Conservation (phyloP, 2,329 filamentous ascomycete species). For the Aspergillus fischeri region DNA sequence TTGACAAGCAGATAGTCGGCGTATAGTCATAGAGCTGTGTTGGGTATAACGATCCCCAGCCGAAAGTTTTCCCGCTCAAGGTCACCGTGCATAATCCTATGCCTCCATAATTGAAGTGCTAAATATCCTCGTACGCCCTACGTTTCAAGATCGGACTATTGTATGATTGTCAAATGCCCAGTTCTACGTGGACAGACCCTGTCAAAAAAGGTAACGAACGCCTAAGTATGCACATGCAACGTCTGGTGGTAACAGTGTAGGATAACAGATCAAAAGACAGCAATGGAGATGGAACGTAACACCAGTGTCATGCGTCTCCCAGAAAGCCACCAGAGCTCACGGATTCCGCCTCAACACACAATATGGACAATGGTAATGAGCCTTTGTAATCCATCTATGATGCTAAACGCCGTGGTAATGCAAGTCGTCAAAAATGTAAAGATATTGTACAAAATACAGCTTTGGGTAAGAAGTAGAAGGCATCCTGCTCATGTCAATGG, state of each 20-base stretch:
- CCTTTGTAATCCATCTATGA: conserved; percentile 8
- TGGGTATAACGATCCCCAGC: neutral
- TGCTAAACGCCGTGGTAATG: conserved; percentile 19
- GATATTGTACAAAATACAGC: conserved; percentile 16
- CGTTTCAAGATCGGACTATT: neutral
- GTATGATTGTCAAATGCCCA: neutral
- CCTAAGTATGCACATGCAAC: conserved; percentile 1
- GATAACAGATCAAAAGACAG: neutral
- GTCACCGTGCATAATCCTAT: too few species aligned
- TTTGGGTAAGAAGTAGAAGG: conserved; percentile 10
- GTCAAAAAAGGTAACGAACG: neutral
- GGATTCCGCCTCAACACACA: conserved; percentile 7
- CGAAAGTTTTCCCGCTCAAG: neutral
- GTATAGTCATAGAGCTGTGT: neutral
- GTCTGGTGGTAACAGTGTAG: neutral
- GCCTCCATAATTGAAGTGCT: too few species aligned
- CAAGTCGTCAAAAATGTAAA: conserved; percentile 13
- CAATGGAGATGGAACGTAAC: neutral
- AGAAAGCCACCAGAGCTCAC: neutral
- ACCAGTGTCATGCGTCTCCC: conserved; percentile 11
- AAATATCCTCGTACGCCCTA: too few species aligned
- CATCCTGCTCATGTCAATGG: conserved; percentile 22
- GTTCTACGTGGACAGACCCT: neutral
- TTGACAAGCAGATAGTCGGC: neutral
- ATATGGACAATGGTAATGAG: neutral